Conservation (phyloP, 768 basidiomycete species). For the Suillus subluteus region DNA sequence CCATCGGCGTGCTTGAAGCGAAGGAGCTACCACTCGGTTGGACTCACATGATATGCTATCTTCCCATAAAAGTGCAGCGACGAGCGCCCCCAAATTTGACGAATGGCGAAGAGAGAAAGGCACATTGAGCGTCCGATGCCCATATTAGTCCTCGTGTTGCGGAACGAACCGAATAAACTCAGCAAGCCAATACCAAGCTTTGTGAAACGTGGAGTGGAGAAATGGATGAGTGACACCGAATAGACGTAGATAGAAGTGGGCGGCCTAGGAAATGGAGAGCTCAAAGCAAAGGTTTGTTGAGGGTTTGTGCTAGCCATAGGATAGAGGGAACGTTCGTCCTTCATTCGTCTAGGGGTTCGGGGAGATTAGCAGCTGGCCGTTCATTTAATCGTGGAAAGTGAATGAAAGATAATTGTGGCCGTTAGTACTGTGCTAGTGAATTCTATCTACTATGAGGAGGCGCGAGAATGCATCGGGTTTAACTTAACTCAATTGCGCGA, state of each 20-base stretch:
- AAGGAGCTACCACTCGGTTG: neutral
- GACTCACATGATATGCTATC: neutral
- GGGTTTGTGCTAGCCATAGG: neutral
- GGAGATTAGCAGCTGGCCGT: neutral
- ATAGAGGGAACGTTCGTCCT: neutral
- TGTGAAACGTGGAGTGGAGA: slow-evolving; percentile 36
- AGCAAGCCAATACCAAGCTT: slow-evolving; percentile 30
- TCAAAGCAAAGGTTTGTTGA: neutral
- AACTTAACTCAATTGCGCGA: neutral
- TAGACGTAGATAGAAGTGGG: slow-evolving; percentile 19
- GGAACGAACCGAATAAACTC: slow-evolving; percentile 25
- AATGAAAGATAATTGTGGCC: neutral
- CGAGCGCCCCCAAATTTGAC: neutral
- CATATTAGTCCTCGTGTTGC: neutral
- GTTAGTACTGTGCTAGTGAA: neutral
- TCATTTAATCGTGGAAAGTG: neutral
- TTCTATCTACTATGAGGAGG: neutral
- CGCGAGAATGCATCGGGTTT: neutral
- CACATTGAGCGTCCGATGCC: neutral
- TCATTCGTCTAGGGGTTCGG: neutral
- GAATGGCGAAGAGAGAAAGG: neutral
- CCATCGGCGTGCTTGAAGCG: neutral
- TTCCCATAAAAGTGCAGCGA: neutral
- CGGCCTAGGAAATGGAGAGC: slow-evolving; percentile 1
- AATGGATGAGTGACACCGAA: slow-evolving; percentile 26